Conservation (phyloP, 2,329 filamentous ascomycete species). For the Paramyrothecium sp. region DNA sequence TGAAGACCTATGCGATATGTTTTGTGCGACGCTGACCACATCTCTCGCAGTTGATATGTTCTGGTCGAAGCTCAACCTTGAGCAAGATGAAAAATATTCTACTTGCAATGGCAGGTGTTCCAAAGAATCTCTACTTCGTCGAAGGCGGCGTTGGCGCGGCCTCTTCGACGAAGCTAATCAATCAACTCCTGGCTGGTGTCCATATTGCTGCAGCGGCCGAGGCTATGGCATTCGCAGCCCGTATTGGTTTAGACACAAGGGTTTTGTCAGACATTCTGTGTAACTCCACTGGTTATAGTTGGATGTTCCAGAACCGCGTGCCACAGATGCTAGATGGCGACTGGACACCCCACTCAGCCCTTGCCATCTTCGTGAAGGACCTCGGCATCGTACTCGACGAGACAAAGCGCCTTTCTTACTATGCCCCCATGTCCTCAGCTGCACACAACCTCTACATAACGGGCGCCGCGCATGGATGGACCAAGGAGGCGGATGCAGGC, state of each 20-base stretch:
- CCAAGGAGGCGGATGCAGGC: slow-evolving; percentile 31
- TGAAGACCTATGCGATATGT: neutral
- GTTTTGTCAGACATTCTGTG: slow-evolving; percentile 25
- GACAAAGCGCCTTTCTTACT: slow-evolving; percentile 22
- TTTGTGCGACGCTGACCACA: neutral
- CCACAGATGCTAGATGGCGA: slow-evolving; percentile 33
- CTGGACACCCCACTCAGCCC: slow-evolving; percentile 30
- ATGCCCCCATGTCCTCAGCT: slow-evolving; percentile 24
- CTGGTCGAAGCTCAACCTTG: slow-evolving; percentile 20
- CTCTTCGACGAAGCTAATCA: slow-evolving; percentile 57
- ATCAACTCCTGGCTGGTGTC: slow-evolving; percentile 57
- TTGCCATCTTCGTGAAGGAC: slow-evolving; percentile 34
- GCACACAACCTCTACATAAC: slow-evolving; percentile 30
- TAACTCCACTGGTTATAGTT: slow-evolving; percentile 30
- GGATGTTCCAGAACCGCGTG: slow-evolving; percentile 34
- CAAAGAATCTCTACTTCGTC: slow-evolving; percentile 41
- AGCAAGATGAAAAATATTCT: slow-evolving; percentile 21
- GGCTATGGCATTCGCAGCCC: slow-evolving; percentile 54
- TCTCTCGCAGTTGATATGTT: slow-evolving; percentile 27
- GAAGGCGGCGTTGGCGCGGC: slow-evolving; percentile 50
- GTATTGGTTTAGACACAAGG: slow-evolving; percentile 50
- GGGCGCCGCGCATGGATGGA: slow-evolving; percentile 27
- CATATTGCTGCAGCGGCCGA: slow-evolving; percentile 56
- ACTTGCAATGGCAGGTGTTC: slow-evolving; percentile 27
- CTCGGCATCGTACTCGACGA: slow-evolving; percentile 30